Percentiles rank a stretch among this genome's conserved stretches.
These are phyloP conservation scores for Basidioascus undulatus DNA, from an alignment of 768 basidiomycete genomes.

Conservation along the genomic window DNA sequence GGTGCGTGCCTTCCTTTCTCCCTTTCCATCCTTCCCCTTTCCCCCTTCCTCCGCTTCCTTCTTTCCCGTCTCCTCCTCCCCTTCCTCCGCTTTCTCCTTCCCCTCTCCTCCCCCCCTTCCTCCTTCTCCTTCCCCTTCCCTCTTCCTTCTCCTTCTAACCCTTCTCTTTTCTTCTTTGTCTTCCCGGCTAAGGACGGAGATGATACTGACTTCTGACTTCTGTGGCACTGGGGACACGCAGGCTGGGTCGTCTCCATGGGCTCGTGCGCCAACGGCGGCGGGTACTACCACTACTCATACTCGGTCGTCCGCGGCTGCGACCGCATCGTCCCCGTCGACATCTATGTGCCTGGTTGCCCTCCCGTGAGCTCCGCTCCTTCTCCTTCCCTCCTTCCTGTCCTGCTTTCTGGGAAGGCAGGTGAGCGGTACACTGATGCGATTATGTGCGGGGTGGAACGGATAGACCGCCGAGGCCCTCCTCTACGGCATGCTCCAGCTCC, in stretches of 20 bases:
- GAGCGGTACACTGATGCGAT: neutral
- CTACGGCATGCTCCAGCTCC: constrained; percentile 65
- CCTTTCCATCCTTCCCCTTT: no score
- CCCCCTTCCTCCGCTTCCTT: no score
- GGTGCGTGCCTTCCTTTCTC: no score
- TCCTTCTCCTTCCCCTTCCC: no score
- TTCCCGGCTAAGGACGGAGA: no score
- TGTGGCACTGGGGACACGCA: constrained; percentile 13
- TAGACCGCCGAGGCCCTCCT: constrained; percentile 71
- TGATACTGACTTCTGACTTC: no score
- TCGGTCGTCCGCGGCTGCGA: constrained; percentile 97
- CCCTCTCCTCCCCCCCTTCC: no score
- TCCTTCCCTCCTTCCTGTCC: constrained; percentile 1
- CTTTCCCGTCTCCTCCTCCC: no score
- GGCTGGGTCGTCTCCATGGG: constrained; percentile 99
- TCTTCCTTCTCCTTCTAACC: no score
- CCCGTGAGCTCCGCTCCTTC: constrained; percentile 26
- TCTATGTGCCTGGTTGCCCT: constrained; percentile 89
- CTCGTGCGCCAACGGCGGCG: constrained; percentile 94
- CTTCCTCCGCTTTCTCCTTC: no score
- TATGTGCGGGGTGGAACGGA: no score
- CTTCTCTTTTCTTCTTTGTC: no score
- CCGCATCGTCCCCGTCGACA: constrained; percentile 93
- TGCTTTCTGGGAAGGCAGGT: neutral
- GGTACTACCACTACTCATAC: constrained; percentile 95